Base-by-base conservation (phyloP, 2,329 filamentous ascomycete genomes). In the Blastomyces percursus region DNA sequence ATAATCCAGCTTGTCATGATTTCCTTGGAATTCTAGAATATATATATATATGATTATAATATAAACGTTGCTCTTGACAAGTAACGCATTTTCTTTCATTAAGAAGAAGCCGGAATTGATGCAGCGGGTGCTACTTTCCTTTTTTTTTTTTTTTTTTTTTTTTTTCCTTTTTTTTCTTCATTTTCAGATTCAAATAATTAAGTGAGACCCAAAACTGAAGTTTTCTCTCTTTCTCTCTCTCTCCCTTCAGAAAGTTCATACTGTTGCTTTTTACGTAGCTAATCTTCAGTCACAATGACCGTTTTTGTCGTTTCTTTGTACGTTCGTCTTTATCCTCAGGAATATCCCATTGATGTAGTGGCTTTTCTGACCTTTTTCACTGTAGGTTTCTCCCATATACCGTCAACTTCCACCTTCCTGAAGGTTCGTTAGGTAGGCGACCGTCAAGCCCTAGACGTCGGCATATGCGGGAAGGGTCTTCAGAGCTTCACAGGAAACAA, bases 371-470 rank as follows among this genome's bases (percentile, higher is more conserved):
- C 51, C 58, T 65, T 74, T 74, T 64, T 79, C 77, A 64, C 80
- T 78, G n/a, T 71, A 96, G 92, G 63, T 96, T 96, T 73, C 84
- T 96, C 44, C 93, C 93, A 42, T 92, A 96, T 74, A 97, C 93
- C 50, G 82, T 96, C 71, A 87, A 96, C 75, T 97, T 97, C 75
- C 86, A 87, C 68, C 81, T 89, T 62, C 65, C 66, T 8, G 62
- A 67, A 30, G 62, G 62, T 42, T 21, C 27, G 6, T 40, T 44
- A 19, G 56, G 57, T 35, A 54, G 42, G 24, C 61, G 60, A n/a
- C 42, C 62, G 19, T 62, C 65, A 19, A 65, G 60, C 46, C 62
- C 60, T 14, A 51, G 55, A 32, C 60, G 51, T 12, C 60, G 60
- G 30, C 46, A 63, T 58, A 46, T 56, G 40, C 56, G 64, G 16